Evolutionary conservation across 768 basidiomycete species (phyloP).

Genomic region (Leccinum arenicola): DNA sequence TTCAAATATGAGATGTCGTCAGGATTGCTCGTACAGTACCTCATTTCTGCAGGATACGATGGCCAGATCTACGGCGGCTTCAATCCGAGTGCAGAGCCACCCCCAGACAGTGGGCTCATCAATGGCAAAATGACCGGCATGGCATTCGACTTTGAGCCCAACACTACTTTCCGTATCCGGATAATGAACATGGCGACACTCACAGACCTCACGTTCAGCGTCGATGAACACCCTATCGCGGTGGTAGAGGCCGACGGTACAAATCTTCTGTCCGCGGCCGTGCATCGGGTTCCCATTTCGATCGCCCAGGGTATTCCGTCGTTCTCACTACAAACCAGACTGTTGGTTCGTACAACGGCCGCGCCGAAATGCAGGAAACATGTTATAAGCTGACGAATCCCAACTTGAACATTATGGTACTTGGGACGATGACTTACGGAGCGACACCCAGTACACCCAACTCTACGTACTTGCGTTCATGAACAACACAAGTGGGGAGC

Average conservation of each 20-base stretch:
- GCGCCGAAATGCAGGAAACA: conserved; percentile 34
- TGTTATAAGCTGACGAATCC: conserved; percentile 33
- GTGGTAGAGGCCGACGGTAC: conserved; percentile 51
- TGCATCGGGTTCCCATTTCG: conserved; percentile 39
- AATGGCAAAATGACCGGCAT: conserved; percentile 28
- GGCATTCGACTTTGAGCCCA: conserved; percentile 33
- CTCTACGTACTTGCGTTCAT: conserved; percentile 24
- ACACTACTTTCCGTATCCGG: conserved; percentile 44
- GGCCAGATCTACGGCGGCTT: conserved; percentile 28
- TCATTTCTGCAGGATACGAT: conserved; percentile 26
- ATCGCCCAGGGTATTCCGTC: conserved; percentile 52
- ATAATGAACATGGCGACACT: conserved; percentile 48
- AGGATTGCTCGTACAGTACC: conserved; percentile 30
- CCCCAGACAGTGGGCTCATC: conserved; percentile 38
- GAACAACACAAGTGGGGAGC: conserved; percentile 28
- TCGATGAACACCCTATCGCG: conserved; percentile 45
- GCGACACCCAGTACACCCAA: conserved; percentile 22
- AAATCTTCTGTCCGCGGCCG: conserved; percentile 36
- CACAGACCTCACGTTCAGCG: conserved; percentile 42
- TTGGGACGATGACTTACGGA: conserved; percentile 28
- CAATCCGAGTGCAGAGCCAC: conserved; percentile 36
- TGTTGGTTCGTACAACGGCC: conserved; percentile 34
- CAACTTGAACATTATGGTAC: conserved; percentile 26
- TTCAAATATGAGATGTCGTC: conserved; percentile 23
- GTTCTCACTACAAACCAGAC: conserved; percentile 42